These are phyloP conservation scores for Knoxdaviesia proteae DNA, from an alignment of 2,329 filamentous ascomycete genomes.

Conservation along the genomic window DNA sequence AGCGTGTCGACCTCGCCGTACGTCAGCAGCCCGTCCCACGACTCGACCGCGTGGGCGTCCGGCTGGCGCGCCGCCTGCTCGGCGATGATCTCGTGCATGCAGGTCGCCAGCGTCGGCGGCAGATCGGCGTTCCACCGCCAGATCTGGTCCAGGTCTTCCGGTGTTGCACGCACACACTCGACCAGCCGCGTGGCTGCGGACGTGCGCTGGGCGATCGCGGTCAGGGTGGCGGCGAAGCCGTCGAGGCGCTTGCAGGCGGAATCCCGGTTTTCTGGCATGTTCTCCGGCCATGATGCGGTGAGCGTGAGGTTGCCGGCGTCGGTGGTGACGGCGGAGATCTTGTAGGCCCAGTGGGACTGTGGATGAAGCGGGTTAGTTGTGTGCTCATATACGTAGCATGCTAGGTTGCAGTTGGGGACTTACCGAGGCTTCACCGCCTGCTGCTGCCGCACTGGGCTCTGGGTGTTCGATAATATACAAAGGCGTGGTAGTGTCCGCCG, in stretches of 20 bases:
- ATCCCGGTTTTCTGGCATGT: not conserved
- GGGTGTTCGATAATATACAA: too few species aligned
- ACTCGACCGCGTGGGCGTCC: conserved; percentile 21
- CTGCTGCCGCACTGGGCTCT: too few species aligned
- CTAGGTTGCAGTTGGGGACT: too few species aligned
- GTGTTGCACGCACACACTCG: conserved; percentile 2
- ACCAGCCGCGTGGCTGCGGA: conserved; percentile 1
- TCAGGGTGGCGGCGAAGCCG: conserved; percentile 7
- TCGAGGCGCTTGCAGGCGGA: conserved; percentile 6
- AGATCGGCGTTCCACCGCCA: conserved; percentile 24
- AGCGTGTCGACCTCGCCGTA: conserved; percentile 22
- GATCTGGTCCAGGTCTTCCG: conserved; percentile 20
- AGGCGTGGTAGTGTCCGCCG: too few species aligned
- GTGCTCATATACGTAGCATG: too few species aligned
- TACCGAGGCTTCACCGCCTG: too few species aligned
- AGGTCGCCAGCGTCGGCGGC: conserved; percentile 17
- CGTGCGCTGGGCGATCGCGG: conserved; percentile 4
- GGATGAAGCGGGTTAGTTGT: too few species aligned
- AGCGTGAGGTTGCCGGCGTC: too few species aligned
- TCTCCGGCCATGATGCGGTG: too few species aligned
- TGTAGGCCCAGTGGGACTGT: too few species aligned
- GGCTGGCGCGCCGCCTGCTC: conserved; percentile 16
- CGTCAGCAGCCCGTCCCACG: conserved; percentile 27
- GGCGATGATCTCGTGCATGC: conserved; percentile 25
- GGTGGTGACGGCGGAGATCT: too few species aligned